Conservation (phyloP, 2,329 filamentous ascomycete species). For the Thielaviopsis punctulata region DNA sequence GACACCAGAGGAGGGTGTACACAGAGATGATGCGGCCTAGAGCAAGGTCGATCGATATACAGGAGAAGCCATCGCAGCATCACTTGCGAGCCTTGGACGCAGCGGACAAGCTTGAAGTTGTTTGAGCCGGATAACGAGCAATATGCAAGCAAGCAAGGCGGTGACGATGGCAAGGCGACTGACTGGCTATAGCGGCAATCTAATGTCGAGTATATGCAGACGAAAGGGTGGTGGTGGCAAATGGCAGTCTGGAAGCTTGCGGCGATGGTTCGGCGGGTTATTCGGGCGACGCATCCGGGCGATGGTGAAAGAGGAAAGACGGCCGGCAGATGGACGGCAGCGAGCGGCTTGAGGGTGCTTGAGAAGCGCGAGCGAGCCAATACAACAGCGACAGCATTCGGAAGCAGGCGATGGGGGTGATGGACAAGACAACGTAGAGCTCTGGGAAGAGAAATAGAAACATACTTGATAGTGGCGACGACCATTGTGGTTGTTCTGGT, state of each 20-base stretch:
- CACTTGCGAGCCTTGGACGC: neutral
- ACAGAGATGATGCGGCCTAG: too few relatives aligned
- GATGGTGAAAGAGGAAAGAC: neutral
- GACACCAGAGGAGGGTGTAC: too few relatives aligned
- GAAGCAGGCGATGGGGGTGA: neutral
- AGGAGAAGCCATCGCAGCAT: neutral
- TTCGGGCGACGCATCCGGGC: neutral
- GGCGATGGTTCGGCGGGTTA: neutral
- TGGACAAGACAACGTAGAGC: neutral
- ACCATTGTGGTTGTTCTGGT: conserved; percentile 30
- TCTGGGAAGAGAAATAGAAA: conserved; percentile 10
- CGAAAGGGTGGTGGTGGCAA: neutral
- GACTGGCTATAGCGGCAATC: too few relatives aligned
- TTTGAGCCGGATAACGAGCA: too few relatives aligned
- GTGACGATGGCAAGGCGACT: too few relatives aligned
- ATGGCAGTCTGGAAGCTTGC: neutral
- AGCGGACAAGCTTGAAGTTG: neutral
- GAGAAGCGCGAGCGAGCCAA: neutral
- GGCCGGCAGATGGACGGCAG: neutral
- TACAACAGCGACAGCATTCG: neutral
- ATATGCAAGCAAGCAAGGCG: too few relatives aligned
- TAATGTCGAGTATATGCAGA: too few relatives aligned
- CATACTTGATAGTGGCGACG: conserved; percentile 49
- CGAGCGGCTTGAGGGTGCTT: neutral
- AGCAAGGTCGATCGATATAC: neutral